These are phyloP conservation scores for Prunus mira DNA, from an alignment of 306 rosid species.

Conservation along the genomic window DNA sequence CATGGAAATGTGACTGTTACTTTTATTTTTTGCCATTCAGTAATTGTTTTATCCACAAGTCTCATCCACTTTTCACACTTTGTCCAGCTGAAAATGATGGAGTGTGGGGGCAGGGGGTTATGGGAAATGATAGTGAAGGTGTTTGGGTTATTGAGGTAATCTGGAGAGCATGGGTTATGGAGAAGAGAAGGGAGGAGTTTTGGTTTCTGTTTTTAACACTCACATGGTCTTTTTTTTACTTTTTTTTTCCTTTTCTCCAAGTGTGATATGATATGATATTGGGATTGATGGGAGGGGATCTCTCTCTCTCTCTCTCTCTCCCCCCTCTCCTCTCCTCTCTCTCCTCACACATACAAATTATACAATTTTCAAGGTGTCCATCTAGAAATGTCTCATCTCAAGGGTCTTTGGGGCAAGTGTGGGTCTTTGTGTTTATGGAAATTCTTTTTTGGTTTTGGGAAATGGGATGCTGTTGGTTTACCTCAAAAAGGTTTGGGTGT, in stretches of 20 bases:
- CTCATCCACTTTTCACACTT: constrained; percentile 30
- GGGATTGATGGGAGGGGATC: constrained; percentile 36
- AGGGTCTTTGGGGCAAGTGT: constrained; percentile 31
- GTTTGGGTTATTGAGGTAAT: constrained; percentile 6
- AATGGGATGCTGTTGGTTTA: constrained; percentile 31
- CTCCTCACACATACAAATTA: not conserved
- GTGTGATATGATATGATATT: constrained; percentile 15
- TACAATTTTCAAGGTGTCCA: constrained; percentile 52
- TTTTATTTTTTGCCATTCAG: not conserved
- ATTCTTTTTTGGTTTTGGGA: constrained; percentile 40
- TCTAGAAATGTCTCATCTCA: constrained; percentile 49
- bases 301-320: not conserved
- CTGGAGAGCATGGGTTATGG: not conserved
- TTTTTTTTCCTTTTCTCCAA: not conserved
- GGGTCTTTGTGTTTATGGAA: constrained; percentile 29
- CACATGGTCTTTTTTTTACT: not conserved
- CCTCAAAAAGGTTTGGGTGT: constrained; percentile 34
- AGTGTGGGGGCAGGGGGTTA: constrained; percentile 40
- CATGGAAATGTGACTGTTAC: constrained; percentile 50
- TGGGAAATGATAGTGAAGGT: constrained; percentile 30
- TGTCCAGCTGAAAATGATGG: constrained; percentile 54
- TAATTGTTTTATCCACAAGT: not conserved
- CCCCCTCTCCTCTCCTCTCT: not conserved
- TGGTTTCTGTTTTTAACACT: not conserved
- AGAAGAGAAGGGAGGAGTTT: not conserved